Evolutionary conservation across 352 stramenopile species (phyloP).

Genomic region (Pythium rhizo-oryzae): DNA sequence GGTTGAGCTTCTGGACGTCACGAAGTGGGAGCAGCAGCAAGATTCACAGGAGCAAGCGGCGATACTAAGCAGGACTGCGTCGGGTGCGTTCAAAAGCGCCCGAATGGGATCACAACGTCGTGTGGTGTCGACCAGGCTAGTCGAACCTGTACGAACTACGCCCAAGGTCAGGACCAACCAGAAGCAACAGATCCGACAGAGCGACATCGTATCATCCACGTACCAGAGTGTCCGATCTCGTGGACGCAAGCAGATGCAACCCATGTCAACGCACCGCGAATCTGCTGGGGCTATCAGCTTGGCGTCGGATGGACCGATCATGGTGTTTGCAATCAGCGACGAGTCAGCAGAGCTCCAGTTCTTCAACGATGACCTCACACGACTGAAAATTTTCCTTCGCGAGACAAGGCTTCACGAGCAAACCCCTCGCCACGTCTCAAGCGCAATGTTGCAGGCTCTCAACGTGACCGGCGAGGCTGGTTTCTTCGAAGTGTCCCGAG

Average conservation of each 20-base stretch:
- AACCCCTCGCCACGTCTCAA: conserved; percentile 39
- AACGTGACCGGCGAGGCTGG: conserved; percentile 26
- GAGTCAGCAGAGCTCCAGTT: conserved; percentile 79
- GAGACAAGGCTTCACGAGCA: conserved; percentile 64
- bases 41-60: conserved; percentile 58
- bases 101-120: conserved; percentile 53
- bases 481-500: conserved; percentile 39
- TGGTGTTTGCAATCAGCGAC: conserved; percentile 79
- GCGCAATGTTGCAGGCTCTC: conserved; percentile 32
- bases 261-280: conserved; percentile 35
- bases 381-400: conserved; percentile 62
- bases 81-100: conserved; percentile 30
- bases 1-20: conserved; percentile 83
- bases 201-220: conserved; percentile 78
- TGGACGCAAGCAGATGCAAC: conserved; percentile 17
- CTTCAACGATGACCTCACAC: conserved; percentile 77
- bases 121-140: conserved; percentile 38
- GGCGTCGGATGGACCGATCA: conserved; percentile 71
- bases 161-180: conserved; percentile 53
- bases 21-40: conserved; percentile 84
- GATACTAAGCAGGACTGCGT: conserved; percentile 30
- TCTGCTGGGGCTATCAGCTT: conserved; percentile 53
- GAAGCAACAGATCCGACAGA: conserved; percentile 77
- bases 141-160: conserved; percentile 58
- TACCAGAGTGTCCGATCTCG: conserved; percentile 35